Conservation (phyloP, 495 filamentous ascomycete genomes). For the Chaetomidium leptoderma region DNA sequence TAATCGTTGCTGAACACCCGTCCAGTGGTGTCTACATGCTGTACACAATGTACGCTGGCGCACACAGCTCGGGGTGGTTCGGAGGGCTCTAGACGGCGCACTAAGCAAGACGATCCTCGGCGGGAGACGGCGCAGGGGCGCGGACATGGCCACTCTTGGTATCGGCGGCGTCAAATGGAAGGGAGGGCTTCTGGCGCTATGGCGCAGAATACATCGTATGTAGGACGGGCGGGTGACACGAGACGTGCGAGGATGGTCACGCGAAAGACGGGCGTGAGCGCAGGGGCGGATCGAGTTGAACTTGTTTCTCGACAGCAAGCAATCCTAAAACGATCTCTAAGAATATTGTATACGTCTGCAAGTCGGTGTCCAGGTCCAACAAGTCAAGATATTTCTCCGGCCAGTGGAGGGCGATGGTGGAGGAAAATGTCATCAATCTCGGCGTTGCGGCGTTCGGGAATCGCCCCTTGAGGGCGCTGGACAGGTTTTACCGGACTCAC, state of each 20-base stretch:
- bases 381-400: not conserved
- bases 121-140: slow-evolving; percentile 1
- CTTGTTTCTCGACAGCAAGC: too few species aligned
- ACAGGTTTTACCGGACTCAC: slow-evolving; percentile 19
- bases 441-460: slow-evolving; percentile 12
- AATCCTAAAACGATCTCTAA: too few species aligned
- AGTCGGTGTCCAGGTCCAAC: too few species aligned
- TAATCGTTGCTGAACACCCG: not conserved
- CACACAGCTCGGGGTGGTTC: not conserved
- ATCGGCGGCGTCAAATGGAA: not conserved
- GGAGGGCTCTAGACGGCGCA: slow-evolving; percentile 3
- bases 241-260: not conserved
- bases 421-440: not conserved
- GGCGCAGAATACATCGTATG: slow-evolving; percentile 11
- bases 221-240: not conserved
- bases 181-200: not conserved
- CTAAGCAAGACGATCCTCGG: not conserved
- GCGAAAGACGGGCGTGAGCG: not conserved
- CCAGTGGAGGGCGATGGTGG: not conserved
- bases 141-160: slow-evolving; percentile 6
- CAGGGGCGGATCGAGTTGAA: too few species aligned
- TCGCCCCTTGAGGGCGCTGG: not conserved
- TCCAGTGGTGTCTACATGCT: slow-evolving; percentile 13
- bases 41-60: slow-evolving; percentile 20
- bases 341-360: too few species aligned